Base-by-base conservation (phyloP, 306 rosid genomes). In the Sphenostylis stenocarpa region DNA sequence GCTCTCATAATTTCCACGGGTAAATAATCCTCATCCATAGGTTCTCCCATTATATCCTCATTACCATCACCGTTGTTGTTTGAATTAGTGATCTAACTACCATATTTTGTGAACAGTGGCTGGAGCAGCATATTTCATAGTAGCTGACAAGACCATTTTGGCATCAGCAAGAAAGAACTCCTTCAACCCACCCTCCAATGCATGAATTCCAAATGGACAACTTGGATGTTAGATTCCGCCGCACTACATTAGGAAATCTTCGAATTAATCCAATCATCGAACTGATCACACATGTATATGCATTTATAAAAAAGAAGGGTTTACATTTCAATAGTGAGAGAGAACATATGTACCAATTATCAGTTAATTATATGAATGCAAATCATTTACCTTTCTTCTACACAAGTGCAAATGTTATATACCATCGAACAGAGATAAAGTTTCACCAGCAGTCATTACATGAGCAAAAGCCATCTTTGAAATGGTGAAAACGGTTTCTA, bases 1-100 rank as follows among this genome's bases (percentile, higher is more conserved):
- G 97, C 94, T 39, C 97, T 91, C 82, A 83, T 91, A 68, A 87
- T 91, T 80, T 89, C 91, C 56, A 83, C 94, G 84, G 97, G 94
- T 73, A 15, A 7, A 55, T 60, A 19, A 10, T 44, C 20, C 33
- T 36, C 52, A 39, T 66, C 34, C 20, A 51, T 68, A 20, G 14
- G 17, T 23, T 2, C n/a, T 33, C 45, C 1, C 1, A 41, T 83
- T n/a, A 14, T 19, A 47, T 38, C 17, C 44, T 12, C 12, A 51
- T 52, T 24, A 14, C 24, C 14, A 3, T 20, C 65, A 43, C 26
- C 55, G 14, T 75, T 67, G 28, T 36, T 48, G 16, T 49, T 73
- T 5, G 13, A 36, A 55, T 66, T 45, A 67, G 21, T 10, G 12
- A 28, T 31, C 44, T 31, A 61, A 36, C 1, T 7, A 36, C 4